Evolutionary conservation across 164 flowering plant species (phyloP).

Genomic region (Echeveria elegans): DNA sequence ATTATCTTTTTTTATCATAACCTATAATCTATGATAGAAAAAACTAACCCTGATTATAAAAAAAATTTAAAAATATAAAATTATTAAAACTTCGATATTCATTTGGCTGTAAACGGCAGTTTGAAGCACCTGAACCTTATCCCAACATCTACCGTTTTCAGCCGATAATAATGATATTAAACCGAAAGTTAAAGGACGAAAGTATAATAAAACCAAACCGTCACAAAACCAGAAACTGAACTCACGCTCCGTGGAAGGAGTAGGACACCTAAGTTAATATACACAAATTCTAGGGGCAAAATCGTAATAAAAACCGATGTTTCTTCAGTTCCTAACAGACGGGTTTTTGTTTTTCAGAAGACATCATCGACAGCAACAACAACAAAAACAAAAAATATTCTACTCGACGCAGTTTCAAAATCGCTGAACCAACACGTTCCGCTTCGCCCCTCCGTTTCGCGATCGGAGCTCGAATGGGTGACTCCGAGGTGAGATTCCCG

Average conservation of each 20-base stretch:
- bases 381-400: no score
- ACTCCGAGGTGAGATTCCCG: slow-evolving; percentile 5
- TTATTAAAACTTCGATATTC: no score
- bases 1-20: no score
- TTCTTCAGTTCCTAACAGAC: slow-evolving; percentile 9
- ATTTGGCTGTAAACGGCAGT: no score
- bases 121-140: no score
- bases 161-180: no score
- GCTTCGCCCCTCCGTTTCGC: no score
- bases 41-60: no score
- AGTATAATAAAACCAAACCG: not conserved
- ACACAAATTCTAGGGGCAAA: not conserved
- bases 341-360: no score
- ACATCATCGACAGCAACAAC: not conserved
- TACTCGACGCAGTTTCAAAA: slow-evolving; percentile 4
- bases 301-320: slow-evolving; percentile 8
- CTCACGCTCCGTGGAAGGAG: not conserved
- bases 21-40: no score
- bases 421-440: not conserved
- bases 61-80: no score
- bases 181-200: not conserved
- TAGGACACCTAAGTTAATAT: not conserved
- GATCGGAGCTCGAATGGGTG: not conserved
- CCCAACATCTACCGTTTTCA: no score
- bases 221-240: not conserved